A percentile compares a stretch with the other conserved stretches of the same genome.
Conservation (phyloP, 371 early-diverging fungal genomes). For the Mortierella sp. region DNA sequence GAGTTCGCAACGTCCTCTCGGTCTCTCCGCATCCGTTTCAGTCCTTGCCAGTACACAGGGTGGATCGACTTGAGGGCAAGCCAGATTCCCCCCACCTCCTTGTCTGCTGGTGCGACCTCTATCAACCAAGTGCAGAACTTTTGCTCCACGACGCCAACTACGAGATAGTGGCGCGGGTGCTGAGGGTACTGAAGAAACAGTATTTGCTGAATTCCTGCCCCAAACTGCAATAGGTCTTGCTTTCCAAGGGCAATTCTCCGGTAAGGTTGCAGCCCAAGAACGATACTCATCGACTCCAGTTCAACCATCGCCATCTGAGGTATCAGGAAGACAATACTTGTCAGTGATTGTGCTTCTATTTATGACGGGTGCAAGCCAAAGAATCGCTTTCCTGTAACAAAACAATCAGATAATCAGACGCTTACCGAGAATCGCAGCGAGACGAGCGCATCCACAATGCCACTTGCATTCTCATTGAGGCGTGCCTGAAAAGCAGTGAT, state of each 20-base stretch:
- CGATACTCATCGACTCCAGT: constrained; percentile 29
- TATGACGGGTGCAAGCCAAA: not conserved
- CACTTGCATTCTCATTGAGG: constrained; percentile 45
- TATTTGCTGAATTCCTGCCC: constrained; percentile 39
- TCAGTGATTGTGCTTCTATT: not conserved
- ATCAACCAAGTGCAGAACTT: constrained; percentile 45
- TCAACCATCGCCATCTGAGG: constrained; percentile 51
- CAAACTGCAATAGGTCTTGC: constrained; percentile 33
- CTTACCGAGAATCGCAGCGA: constrained; percentile 49
- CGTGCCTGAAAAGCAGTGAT: constrained; percentile 40
- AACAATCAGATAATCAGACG: not conserved
- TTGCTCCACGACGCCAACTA: constrained; percentile 41
- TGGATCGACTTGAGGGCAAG: constrained; percentile 32
- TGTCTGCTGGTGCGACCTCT: constrained; percentile 34
- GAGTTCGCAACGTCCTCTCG: not conserved
- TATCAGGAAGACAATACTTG: not conserved
- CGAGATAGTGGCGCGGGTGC: constrained; percentile 47
- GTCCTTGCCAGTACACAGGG: constrained; percentile 41
- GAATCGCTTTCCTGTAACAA: no score
- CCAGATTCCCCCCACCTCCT: constrained; percentile 24
- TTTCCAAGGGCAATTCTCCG: constrained; percentile 33
- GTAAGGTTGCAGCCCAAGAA: constrained; percentile 44
- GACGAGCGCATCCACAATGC: constrained; percentile 44
- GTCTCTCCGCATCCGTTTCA: constrained; percentile 10
- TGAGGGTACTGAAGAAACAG: constrained; percentile 49